phyloP scores from a whole-genome alignment of 2,329 filamentous ascomycete species.

The Penicillium sp. region DNA sequence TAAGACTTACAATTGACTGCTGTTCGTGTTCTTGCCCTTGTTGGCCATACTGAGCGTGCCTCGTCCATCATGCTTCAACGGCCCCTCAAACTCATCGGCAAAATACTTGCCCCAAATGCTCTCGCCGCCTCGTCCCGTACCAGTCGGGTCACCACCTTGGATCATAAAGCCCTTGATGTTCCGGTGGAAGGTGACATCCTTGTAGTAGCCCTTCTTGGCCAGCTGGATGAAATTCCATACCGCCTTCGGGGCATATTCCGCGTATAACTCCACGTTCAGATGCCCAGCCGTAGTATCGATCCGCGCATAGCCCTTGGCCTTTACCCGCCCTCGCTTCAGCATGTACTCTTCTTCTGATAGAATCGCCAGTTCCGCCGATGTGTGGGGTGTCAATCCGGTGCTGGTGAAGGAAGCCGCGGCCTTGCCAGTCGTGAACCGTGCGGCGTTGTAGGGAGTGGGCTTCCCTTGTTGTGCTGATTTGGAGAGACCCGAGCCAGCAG shows the following conservation, averaged over 20 bases:
- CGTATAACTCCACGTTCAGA: slow-evolving; percentile 85
- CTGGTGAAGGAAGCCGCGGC: slow-evolving; percentile 95
- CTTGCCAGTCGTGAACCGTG: slow-evolving; percentile 85
- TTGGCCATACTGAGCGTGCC: slow-evolving; percentile 95
- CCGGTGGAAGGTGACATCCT: slow-evolving; percentile 81
- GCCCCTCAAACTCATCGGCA: slow-evolving; percentile 89
- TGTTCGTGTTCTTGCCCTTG: slow-evolving; percentile 98
- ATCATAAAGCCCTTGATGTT: slow-evolving; percentile 98
- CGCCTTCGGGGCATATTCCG: slow-evolving; percentile 87
- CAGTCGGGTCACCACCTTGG: slow-evolving; percentile 92
- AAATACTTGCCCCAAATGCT: slow-evolving; percentile 97
- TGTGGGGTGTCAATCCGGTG: slow-evolving; percentile 90
- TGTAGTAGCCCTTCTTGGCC: slow-evolving; percentile 89
- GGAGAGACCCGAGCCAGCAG: slow-evolving; percentile 15
- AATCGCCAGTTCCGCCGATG: slow-evolving; percentile 81
- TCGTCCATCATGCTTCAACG: slow-evolving; percentile 78
- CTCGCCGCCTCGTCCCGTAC: slow-evolving; percentile 86
- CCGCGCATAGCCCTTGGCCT: slow-evolving; percentile 89
- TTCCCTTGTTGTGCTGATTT: slow-evolving; percentile 43
- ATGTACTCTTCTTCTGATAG: slow-evolving; percentile 96
- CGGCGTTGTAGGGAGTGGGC: slow-evolving; percentile 75
- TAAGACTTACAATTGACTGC: slow-evolving; percentile 72
- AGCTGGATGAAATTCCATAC: slow-evolving; percentile 97
- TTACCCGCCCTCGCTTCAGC: slow-evolving; percentile 86
- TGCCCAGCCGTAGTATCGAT: slow-evolving; percentile 85